Base-by-base conservation (phyloP, 306 rosid species). In the Quercus engelmannii region DNA sequence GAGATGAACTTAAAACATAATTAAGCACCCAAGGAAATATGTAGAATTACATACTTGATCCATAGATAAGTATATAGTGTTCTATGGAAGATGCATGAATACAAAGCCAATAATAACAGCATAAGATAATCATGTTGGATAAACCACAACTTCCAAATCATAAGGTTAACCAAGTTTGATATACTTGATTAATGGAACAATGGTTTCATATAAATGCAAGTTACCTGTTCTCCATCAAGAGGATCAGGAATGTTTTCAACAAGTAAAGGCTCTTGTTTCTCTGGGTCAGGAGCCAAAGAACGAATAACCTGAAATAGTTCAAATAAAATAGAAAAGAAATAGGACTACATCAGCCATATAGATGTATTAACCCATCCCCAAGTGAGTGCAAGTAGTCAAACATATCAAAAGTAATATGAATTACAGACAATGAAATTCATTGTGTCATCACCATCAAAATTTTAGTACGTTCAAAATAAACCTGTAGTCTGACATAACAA, bases 161-260 rank as follows among this genome's bases (percentile, higher is more conserved):
- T 14, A 64, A 64, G 38, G 70, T 64, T 28, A 73, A 75, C 68
- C 17, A 67, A 72, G 69, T 17, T 31, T 52, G 30, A 76, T 41
- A 56, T 26, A 78, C 11, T 8, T 41, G 69, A 74, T 4, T 13
- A 25, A 74, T 3, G n/a, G 57, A 75, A 33, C 5, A 30, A 43
- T 1, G n/a, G 35, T 55, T 55, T 77, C 18, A 76, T 49, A 61
- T 25, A 12, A 49, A 61, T 61, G 67, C 71, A 65, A 69, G 18
- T 73, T 83, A 95, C 98, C 99, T 95, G 99, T 86, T 95, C 99
- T 87, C 97, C 96, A 13, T 91, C 88, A 74, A 95, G 96, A 80
- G 91, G 96, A 83, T 95, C 96, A 1, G 97, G 97, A 75, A 75
- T 61, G 54, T 93, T 95, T 88, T 95, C 98, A 25, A 84, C 91